Percentiles rank a stretch among this genome's conserved stretches.
Evolutionary conservation across 73 alveolate genomes (phyloP).

Genomic region (Diophrys appendiculata): DNA sequence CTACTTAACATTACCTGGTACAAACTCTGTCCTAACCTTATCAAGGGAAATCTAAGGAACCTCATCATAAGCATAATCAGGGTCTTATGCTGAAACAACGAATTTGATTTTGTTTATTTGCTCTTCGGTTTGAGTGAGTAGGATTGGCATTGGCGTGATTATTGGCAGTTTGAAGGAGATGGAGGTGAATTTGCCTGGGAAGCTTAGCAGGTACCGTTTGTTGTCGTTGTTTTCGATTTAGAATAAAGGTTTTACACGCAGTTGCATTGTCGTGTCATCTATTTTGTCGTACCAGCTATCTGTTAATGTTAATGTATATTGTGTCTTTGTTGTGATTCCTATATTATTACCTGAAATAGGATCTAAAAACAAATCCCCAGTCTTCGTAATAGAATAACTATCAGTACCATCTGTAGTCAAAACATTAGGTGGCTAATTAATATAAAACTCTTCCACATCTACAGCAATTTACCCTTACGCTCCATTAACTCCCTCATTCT

Average conservation of each 20-base stretch:
- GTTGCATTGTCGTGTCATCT: not conserved
- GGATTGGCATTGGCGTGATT: not conserved
- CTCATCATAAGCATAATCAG: not conserved
- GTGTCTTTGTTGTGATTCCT: not conserved
- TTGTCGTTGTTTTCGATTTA: not conserved
- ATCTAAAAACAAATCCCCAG: not conserved
- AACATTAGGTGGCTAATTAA: not conserved
- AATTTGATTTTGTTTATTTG: no score
- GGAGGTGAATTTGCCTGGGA: not conserved
- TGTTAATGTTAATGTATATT: not conserved
- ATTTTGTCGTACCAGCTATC: not conserved
- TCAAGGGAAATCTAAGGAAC: not conserved
- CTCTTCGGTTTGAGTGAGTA: not conserved
- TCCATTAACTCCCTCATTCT: not conserved
- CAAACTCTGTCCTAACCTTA: not conserved
- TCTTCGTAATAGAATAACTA: not conserved
- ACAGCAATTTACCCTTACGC: not conserved
- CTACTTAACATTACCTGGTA: no score
- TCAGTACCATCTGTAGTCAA: not conserved
- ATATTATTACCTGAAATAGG: not conserved
- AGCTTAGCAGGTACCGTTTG: not conserved
- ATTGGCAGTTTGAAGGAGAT: not conserved
- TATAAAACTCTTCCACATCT: not conserved
- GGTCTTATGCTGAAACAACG: not conserved
- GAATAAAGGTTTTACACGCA: not conserved